A percentile compares a stretch with the other conserved stretches of the same genome.
Conservation (phyloP, 2,329 filamentous ascomycete species). For the Cryphonectria nitschkei region DNA sequence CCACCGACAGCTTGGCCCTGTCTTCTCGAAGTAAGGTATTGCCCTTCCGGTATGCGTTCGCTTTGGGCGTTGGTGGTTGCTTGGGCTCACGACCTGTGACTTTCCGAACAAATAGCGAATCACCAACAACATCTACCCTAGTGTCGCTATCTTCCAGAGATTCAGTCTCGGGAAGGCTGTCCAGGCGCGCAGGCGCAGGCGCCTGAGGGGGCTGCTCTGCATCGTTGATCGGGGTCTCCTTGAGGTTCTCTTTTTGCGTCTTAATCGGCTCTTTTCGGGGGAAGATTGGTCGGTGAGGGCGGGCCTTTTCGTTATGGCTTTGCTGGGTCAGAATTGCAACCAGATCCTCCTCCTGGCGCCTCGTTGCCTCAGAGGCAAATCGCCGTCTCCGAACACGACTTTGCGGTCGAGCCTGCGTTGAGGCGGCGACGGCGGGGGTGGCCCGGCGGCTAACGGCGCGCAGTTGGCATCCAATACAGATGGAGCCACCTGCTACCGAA, state of each 20-base stretch:
- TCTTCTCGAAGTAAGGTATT: slow-evolving; percentile 23
- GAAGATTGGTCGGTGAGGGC: neutral
- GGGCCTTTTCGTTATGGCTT: neutral
- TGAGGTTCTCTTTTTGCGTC: neutral
- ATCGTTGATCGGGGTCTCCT: neutral
- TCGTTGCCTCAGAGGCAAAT: slow-evolving; percentile 25
- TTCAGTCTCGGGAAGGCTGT: neutral
- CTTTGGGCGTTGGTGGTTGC: neutral
- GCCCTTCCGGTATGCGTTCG: slow-evolving; percentile 25
- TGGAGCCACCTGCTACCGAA: slow-evolving; percentile 38
- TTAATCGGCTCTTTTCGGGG: neutral
- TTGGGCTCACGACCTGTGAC: neutral
- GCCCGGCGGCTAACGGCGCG: slow-evolving; percentile 37
- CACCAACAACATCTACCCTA: neutral
- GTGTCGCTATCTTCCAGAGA: neutral
- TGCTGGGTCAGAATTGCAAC: slow-evolving; percentile 1
- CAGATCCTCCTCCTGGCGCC: slow-evolving; percentile 10
- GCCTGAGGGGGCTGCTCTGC: neutral
- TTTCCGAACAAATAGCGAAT: neutral
- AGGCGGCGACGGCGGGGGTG: slow-evolving; percentile 27
- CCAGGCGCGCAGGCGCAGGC: neutral
- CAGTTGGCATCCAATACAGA: slow-evolving; percentile 46
- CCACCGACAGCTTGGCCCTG: slow-evolving; percentile 34
- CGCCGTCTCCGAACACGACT: slow-evolving; percentile 20
- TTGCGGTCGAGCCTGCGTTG: slow-evolving; percentile 16